Evolutionary conservation across 495 filamentous ascomycete species (phyloP).

Genomic region (Tirmania nivea): DNA sequence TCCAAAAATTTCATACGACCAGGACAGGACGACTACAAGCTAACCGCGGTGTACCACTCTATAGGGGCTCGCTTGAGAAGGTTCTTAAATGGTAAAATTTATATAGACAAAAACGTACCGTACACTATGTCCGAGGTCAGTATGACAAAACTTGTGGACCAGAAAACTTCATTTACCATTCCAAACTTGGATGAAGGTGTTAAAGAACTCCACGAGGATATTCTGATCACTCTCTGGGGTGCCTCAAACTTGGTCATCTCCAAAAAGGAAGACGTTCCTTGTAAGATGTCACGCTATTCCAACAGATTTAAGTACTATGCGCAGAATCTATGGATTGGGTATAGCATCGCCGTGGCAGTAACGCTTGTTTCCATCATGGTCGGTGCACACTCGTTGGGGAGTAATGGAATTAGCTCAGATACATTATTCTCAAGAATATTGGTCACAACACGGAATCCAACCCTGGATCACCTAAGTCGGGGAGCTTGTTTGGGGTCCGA

Average conservation of each 20-base stretch:
- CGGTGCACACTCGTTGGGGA: conserved; percentile 16
- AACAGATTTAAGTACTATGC: conserved; percentile 20
- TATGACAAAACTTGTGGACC: conserved; percentile 19
- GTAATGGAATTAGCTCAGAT: conserved; percentile 23
- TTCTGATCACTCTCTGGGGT: conserved; percentile 21
- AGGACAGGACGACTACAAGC: neutral
- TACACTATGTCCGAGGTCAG: conserved; percentile 17
- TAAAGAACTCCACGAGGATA: conserved; percentile 20
- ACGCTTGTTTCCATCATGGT: conserved; percentile 17
- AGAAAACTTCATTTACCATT: conserved; percentile 13
- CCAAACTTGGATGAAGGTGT: conserved; percentile 11
- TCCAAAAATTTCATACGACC: neutral
- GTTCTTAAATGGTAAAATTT: neutral
- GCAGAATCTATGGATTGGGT: conserved; percentile 22
- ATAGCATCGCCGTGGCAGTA: conserved; percentile 19
- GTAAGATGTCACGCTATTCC: conserved; percentile 11
- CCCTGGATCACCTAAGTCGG: conserved; percentile 18
- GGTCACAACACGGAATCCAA: conserved; percentile 24
- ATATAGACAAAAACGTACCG: neutral
- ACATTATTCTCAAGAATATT: conserved; percentile 24
- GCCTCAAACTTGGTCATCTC: conserved; percentile 21
- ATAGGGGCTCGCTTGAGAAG: neutral
- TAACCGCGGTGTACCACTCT: neutral
- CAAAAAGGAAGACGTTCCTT: conserved; percentile 5
- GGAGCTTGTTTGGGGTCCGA: conserved; percentile 24